Base-by-base conservation (phyloP, 768 basidiomycete genomes). In the Rickenella mellea region DNA sequence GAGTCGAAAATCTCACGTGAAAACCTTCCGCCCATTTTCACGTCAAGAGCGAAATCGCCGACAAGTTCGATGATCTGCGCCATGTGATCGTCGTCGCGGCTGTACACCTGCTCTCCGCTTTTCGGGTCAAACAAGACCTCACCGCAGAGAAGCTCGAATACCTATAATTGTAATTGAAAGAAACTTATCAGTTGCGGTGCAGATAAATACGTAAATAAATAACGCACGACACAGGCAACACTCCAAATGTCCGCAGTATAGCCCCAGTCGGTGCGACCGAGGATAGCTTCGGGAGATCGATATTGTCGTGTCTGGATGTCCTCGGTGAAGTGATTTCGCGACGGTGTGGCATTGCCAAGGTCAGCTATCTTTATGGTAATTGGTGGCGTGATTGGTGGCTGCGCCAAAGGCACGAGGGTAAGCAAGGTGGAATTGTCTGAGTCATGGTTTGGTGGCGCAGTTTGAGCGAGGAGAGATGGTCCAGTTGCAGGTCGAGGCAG, bases 241-340 rank as follows among this genome's bases (percentile, higher is more conserved):
- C 83, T 86, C 91, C 91, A 96, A 17, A 93, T 76, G 62, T 96
- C 91, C 32, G 77, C 89, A 42, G 82, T 76, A 27, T 76, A 68
- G 50, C 81, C 87, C 91, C 91, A 96, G 51, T 88, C 85, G 27
- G 74, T 75, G 42, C 80, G 77, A 14, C 92, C 91, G 14, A 93
- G 66, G 51, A 96, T 91, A 41, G 89, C 91, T 60, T 96, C 91
- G n/a, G 91, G 91, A 21, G 86, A 76, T 47, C 91, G 83, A 59
- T 96, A 96, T 57, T 94, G 91, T 31, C 91, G 76, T n/a, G 91
- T 96, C 64, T 94, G 92, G 50, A 93, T 94, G 56, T 92, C 91
- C 55, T 93, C 91, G 7, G 91, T 94, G 58, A 78, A 96, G 58
- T 94, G 90, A 53, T 80, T 79, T 50, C 67, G 81, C n/a, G 86